phyloP scores from a whole-genome alignment of 371 early-diverging fungal genomes.

The Rhizopus delemar region DNA sequence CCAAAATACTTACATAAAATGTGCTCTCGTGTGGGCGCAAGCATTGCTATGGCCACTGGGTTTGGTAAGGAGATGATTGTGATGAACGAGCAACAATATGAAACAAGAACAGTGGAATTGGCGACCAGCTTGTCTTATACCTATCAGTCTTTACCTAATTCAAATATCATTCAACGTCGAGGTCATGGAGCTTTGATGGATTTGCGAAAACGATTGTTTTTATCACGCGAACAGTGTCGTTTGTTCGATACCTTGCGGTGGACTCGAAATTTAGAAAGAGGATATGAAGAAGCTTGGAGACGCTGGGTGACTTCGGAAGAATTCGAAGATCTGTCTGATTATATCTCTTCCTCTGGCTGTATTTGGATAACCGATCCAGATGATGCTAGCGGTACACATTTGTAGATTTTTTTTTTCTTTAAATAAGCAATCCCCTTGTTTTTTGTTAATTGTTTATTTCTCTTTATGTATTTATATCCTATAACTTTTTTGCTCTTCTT shows the following conservation, averaged over 20 bases:
- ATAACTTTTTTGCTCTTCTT: neutral
- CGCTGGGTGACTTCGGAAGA: conserved; percentile 74
- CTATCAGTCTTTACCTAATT: conserved; percentile 30
- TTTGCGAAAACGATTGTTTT: conserved; percentile 74
- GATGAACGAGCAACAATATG: conserved; percentile 72
- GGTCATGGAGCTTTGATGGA: conserved; percentile 68
- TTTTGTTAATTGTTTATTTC: neutral
- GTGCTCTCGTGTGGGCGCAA: conserved; percentile 90
- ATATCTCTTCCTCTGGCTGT: conserved; percentile 28
- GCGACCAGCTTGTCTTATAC: conserved; percentile 62
- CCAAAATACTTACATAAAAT: conserved; percentile 90
- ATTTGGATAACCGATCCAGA: conserved; percentile 54
- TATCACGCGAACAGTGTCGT: conserved; percentile 71
- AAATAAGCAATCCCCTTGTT: neutral
- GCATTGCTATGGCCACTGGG: conserved; percentile 85
- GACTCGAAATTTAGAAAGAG: conserved; percentile 84
- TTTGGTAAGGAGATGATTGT: conserved; percentile 85
- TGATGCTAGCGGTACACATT: conserved; percentile 14
- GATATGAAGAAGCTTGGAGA: conserved; percentile 73
- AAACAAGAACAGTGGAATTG: conserved; percentile 73
- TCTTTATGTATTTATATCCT: neutral
- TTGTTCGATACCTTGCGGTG: conserved; percentile 89
- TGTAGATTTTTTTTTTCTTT: neutral
- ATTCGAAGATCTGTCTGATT: conserved; percentile 41
- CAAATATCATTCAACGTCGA: conserved; percentile 39